phyloP scores from a whole-genome alignment of 176 grass and related monocot genomes.

The Melocanna baccifera region DNA sequence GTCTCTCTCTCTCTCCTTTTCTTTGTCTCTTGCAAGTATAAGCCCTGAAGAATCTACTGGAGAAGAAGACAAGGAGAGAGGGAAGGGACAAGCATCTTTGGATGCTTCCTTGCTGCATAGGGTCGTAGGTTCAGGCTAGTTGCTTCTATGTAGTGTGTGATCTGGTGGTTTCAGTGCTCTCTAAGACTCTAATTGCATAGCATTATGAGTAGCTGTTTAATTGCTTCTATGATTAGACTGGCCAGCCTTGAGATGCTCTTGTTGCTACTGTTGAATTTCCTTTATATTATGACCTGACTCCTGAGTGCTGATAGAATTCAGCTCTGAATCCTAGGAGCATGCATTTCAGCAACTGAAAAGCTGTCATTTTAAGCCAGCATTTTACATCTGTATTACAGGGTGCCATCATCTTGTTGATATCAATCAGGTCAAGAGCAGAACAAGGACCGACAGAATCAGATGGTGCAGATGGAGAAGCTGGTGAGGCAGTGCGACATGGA shows the following conservation, averaged over 20 bases:
- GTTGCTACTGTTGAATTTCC: background rate
- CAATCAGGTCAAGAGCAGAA: background rate
- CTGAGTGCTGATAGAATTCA: background rate
- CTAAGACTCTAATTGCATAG: background rate
- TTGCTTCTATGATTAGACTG: background rate
- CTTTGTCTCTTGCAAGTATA: slow-evolving; percentile 19
- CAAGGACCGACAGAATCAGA: background rate
- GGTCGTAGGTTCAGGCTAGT: background rate
- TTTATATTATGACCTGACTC: background rate
- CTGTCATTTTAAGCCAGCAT: background rate
- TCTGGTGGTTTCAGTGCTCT: background rate
- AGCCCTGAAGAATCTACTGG: background rate
- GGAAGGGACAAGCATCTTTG: slow-evolving; percentile 6
- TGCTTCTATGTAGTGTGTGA: background rate
- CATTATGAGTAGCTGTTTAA: background rate
- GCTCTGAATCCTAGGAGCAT: background rate
- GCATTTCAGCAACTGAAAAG: background rate
- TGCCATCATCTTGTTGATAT: background rate
- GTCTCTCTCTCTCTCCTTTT: background rate
- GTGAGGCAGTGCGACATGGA: slow-evolving; percentile 59
- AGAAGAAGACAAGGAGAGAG: background rate
- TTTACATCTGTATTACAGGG: background rate
- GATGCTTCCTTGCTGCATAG: background rate
- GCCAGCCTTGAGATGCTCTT: background rate
- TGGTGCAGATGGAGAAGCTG: slow-evolving; percentile 52